A percentile compares a stretch with the other conserved stretches of the same genome.
phyloP scores from a whole-genome alignment of 306 rosid genomes.

The Pyrus communis region DNA sequence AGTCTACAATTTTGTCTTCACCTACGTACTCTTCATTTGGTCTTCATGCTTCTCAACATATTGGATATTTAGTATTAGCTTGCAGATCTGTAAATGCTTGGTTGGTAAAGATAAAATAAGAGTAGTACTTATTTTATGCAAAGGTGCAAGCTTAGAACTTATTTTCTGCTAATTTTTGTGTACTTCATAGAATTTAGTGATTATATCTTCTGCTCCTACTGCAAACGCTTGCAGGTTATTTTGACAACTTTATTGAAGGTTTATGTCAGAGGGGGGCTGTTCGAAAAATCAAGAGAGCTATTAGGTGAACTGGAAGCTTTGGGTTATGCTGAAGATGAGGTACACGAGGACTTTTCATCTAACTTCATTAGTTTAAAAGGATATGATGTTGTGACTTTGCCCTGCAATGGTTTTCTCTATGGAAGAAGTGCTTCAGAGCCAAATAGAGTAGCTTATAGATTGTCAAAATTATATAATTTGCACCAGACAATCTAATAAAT shows the following conservation, averaged over 20 bases:
- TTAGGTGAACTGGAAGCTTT: slow-evolving; percentile 56
- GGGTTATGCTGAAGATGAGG: slow-evolving; percentile 92
- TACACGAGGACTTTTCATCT: slow-evolving; percentile 13
- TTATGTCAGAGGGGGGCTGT: slow-evolving; percentile 85
- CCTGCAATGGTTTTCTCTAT: slow-evolving; percentile 5
- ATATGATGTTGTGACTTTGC: slow-evolving; percentile 1
- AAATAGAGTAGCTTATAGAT: background rate
- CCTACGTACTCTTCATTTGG: too few species aligned
- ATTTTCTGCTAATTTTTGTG: background rate
- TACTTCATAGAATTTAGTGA: background rate
- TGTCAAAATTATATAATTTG: background rate
- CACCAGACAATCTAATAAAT: background rate
- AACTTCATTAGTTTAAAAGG: background rate
- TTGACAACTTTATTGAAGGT: slow-evolving; percentile 87
- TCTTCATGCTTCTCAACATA: too few species aligned
- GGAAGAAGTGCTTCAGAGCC: background rate
- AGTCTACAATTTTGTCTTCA: too few species aligned
- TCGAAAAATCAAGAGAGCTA: slow-evolving; percentile 72
- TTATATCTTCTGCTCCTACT: background rate
- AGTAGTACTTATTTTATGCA: too few species aligned
- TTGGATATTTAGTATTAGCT: too few species aligned
- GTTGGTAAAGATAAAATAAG: too few species aligned
- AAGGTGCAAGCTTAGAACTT: too few species aligned
- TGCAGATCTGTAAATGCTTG: too few species aligned
- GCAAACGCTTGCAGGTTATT: slow-evolving; percentile 55